Evolutionary conservation across 140 eudicot species (phyloP), one percentile per base, ranked within the genome.

Genomic region (Oenanthe javanica): DNA sequence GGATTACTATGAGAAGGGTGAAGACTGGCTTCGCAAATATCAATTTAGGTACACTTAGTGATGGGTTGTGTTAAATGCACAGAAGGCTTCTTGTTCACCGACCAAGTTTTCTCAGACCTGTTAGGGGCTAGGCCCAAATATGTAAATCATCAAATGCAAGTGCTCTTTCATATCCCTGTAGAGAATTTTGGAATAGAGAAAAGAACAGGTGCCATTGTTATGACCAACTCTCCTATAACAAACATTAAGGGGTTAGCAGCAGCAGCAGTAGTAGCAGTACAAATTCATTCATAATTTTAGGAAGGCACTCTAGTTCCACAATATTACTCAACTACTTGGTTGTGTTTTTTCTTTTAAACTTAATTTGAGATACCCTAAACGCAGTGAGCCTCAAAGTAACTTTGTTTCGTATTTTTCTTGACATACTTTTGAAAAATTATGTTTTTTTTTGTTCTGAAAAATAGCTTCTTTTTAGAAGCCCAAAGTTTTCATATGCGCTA

Each of bases 1-100:
- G 84, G 99, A 93, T 86, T 96, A 93, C 83, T 87, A 89, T 72
- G 98, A 93, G 81, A 93, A 89, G 82, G 99, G 99, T 57, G 99
- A 96, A 85, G 97, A 92, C 79, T 88, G 97, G 96, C 93, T 96
- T 25, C 87, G 91, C 64, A 75, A 45, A 51, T 96, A 96, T 79
- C 93, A 91, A 38, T 78, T 92, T 12, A 93, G 91, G 81, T 96
- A 96, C 77, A 70, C 95, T 38, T n/a, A 83, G 4, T 85, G 81
- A 86, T 83, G 25, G 50, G 10, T 27, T 49, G 12, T 11, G 79
- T 49, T 31, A 31, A 31, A n/a, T 36, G 25, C 63, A 71, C 5
- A 36, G 76, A 71, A 71, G 25, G 25, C 76, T 4, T 71, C 5
- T 71, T 16, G 4, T 71, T 38, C 25, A 7, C 46, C 13, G 43